Base-by-base conservation (phyloP, 2,329 filamentous ascomycete species). In the Cladosporium halotolerans region DNA sequence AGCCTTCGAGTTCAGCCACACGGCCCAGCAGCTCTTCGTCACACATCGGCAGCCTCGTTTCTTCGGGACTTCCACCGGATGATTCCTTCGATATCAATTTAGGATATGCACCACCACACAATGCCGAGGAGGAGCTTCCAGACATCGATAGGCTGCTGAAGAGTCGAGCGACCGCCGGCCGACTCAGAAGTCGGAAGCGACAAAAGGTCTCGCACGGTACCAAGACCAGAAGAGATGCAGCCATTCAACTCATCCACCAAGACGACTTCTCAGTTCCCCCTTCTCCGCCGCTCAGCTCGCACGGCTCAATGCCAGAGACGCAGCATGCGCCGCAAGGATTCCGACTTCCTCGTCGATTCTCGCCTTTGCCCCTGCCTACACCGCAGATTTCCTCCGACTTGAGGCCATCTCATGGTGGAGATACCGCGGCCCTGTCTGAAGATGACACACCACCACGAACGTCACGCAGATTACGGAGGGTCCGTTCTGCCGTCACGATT, bases 241-340 rank as follows among this genome's bases (percentile, higher is more conserved):
- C 10, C 31, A 10, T 9, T 9, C 42, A 31, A 9, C 10, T 32
- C 19, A 28, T 9, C 3, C 19, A 40, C n/a, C 28, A 50, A 48
- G 31, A 70, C 40, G 61, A 68, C 2, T 72, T 67, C 60, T 62
- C 67, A 2, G 59, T 72, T n/a, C 72, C 72, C 9, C 66, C 68
- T n/a, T 75, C 73, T 9, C 73, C 73, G 32, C 72, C 72, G 13
- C 49, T 52, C 10, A 66, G 59, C 16, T 62, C 63, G 9, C 61
- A 57, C 33, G 58, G 54, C 9, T 52, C 55, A 4, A 48, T 31
- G 4, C 19, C 31, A 10, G 19, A 28, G 19, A 44, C 33, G 34
- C 32, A 9, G 43, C 45, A 52, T 6, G 32, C 44, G n/a, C 57
- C 55, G 7, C 45, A 57, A 31, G 57, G 53, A 6, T 66, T 67